Conservation (phyloP, 345 rosid genomes). For the Eucalyptus brandiana region DNA sequence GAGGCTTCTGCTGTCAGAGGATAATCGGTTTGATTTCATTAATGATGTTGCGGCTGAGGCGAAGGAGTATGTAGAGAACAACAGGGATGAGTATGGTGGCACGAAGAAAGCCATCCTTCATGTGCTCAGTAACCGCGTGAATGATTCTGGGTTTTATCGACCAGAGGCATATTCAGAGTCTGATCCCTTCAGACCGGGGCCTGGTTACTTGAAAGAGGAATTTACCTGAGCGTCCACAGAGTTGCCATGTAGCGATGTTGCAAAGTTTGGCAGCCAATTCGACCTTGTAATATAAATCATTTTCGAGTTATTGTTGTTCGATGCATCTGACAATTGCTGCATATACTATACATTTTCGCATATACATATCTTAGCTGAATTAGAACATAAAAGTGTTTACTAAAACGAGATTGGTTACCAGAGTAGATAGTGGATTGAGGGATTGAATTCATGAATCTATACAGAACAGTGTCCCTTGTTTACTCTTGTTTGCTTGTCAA, state of each 20-base stretch:
- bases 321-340: not conserved
- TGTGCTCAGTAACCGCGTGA: conserved; percentile 71
- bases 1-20: conserved; percentile 58
- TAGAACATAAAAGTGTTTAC: not conserved
- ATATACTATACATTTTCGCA: not conserved
- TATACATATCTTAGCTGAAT: not conserved
- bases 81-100: conserved; percentile 74
- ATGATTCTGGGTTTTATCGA: conserved; percentile 68
- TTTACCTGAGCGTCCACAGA: conserved; percentile 17
- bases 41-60: conserved; percentile 89
- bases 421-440: not conserved
- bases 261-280: not conserved
- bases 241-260: not conserved
- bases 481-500: not conserved
- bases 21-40: conserved; percentile 63
- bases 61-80: conserved; percentile 50
- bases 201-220: conserved; percentile 50
- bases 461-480: not conserved
- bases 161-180: conserved; percentile 61
- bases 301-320: not conserved
- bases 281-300: not conserved
- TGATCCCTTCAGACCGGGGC: conserved; percentile 77
- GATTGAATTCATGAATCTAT: not conserved
- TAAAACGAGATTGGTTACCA: not conserved
- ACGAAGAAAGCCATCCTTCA: conserved; percentile 78